Evolutionary conservation across 495 filamentous ascomycete species (phyloP), one percentile per base, ranked within the genome.

Genomic region (Aspergillus sparsus): DNA sequence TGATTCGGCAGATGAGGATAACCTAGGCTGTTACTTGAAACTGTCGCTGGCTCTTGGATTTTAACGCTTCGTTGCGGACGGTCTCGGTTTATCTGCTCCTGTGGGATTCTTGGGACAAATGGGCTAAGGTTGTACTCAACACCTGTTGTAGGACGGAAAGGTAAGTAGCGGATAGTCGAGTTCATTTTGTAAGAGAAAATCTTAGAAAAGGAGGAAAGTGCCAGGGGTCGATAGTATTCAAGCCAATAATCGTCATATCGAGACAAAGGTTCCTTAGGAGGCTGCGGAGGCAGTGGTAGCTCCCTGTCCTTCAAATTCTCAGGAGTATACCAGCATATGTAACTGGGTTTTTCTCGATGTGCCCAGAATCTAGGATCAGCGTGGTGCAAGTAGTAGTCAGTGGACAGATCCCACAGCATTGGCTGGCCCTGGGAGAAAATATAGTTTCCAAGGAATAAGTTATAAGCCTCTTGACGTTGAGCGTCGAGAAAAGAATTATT

Each of bases 401-500:
- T 97, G 1, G 90, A 81, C 2, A 98, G 83, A 70, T 98, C 94
- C 94, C 94, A 98, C 5, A 98, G 83, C 92, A 97, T 95, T 2
- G 94, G 95, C 61, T 95, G 88, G 1, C 92, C 94, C 66, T 94
- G 89, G 10, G 84, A 76, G 66, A 89, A 98, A 46, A 91, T 94
- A 73, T 98, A 98, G 67, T 98, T 97, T 7, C 94, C 94, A 12
- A 98, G 85, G 66, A 98, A 98, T 18, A 98, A 84, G 60, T 98
- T 98, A 71, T 98, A 98, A 0, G 95, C 94, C 69, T 98, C 94
- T 75, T 98, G 94, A 44, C 94, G 85, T 68, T 98, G 94, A 16
- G 89, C 89, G 71, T 98, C 94, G 8, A 98, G 81, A 74, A 98
- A 98, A 0, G 93, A 97, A 71, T 98, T 98, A 72, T 98, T 96